A percentile compares a stretch with the other conserved stretches of the same genome.
phyloP scores from a whole-genome alignment of 495 filamentous ascomycete genomes.

The Penicillium egyptiacum region DNA sequence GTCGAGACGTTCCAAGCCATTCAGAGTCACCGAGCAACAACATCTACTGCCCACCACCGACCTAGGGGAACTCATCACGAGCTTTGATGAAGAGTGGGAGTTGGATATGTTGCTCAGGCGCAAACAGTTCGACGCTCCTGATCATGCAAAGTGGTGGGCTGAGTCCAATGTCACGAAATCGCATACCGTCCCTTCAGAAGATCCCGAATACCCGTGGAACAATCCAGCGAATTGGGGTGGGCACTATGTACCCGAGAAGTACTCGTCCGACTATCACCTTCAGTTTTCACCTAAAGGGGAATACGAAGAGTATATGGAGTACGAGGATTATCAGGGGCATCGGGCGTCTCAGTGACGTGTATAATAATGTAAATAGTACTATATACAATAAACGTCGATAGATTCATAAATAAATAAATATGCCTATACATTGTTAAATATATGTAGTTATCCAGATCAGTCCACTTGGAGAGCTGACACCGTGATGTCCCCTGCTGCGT shows the following conservation, averaged over 20 bases:
- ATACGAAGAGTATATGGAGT: background rate
- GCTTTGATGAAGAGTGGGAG: constrained; percentile 31
- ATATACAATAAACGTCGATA: constrained; percentile 8
- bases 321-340: background rate
- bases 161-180: background rate
- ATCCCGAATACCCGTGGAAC: constrained; percentile 1
- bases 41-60: constrained; percentile 1
- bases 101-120: constrained; percentile 16
- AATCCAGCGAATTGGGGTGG: constrained; percentile 3
- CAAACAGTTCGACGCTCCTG: constrained; percentile 1
- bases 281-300: background rate
- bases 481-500: constrained; percentile 12
- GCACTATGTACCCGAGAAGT: constrained; percentile 6
- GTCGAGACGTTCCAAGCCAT: background rate
- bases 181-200: constrained; percentile 1
- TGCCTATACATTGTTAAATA: background rate
- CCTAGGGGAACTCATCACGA: constrained; percentile 12
- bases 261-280: constrained; percentile 3
- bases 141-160: constrained; percentile 6
- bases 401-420: background rate
- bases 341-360: background rate
- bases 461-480: background rate
- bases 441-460: background rate
- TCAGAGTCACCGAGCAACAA: background rate
- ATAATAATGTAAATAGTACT: constrained; percentile 11